Evolutionary conservation across 257 asterid species (phyloP).

Genomic region (Cynanchum wilfordii): DNA sequence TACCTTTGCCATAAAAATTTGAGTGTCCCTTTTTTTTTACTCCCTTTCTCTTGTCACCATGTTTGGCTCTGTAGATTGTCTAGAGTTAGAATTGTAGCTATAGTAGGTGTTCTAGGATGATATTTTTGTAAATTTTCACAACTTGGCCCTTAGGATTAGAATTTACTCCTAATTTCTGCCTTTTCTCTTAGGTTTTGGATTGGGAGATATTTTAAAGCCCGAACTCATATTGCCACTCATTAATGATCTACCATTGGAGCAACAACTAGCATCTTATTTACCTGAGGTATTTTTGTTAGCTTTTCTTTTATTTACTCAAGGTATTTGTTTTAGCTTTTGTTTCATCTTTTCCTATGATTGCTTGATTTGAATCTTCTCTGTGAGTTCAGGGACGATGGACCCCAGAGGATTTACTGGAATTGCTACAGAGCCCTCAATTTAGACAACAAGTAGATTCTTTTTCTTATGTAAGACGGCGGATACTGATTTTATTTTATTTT

Average conservation of each 20-base stretch:
- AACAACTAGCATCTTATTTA: conserved; percentile 59
- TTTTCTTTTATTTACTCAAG: conserved; percentile 54
- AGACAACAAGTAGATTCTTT: conserved; percentile 96
- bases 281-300: conserved; percentile 58
- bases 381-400: conserved; percentile 72
- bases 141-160: neutral
- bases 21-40: neutral
- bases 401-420: conserved; percentile 65
- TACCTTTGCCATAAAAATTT: neutral
- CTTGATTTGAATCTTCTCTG: conserved; percentile 15
- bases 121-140: neutral
- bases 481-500: neutral
- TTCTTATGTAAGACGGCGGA: conserved; percentile 58
- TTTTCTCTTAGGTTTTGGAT: conserved; percentile 61
- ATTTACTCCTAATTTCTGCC: conserved; percentile 6
- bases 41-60: neutral
- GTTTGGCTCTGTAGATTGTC: neutral
- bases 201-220: conserved; percentile 94
- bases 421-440: conserved; percentile 89
- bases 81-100: neutral
- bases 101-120: neutral
- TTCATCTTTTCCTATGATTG: conserved; percentile 12
- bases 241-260: conserved; percentile 58
- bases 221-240: conserved; percentile 63
- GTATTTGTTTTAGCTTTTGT: conserved; percentile 27